Conservation (phyloP, 306 rosid species). For the Glycine latifolia region DNA sequence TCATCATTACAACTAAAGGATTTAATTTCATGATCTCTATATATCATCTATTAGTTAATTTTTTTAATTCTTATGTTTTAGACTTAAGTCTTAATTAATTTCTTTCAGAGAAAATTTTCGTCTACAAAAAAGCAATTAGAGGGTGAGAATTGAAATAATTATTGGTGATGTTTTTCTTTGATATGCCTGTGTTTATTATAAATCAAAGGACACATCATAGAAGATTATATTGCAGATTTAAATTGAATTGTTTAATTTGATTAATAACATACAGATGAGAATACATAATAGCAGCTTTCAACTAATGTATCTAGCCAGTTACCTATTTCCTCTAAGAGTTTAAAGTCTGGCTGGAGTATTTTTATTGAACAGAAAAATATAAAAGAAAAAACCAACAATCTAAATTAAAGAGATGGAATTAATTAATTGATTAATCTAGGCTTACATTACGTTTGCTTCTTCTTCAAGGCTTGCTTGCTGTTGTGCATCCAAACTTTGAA, state of each 20-base stretch:
- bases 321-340: slow-evolving; percentile 25
- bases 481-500: slow-evolving; percentile 99
- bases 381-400: not conserved
- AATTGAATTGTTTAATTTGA: slow-evolving; percentile 25
- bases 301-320: slow-evolving; percentile 35
- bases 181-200: not conserved
- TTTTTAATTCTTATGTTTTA: not conserved
- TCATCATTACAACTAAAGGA: not conserved
- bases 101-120: not conserved
- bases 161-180: not conserved
- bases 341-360: not conserved
- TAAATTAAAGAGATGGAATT: not conserved
- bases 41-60: not conserved
- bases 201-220: not conserved
- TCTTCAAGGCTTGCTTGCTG: slow-evolving; percentile 83
- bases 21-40: not conserved
- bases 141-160: not conserved
- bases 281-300: slow-evolving; percentile 20
- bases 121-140: not conserved
- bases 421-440: slow-evolving; percentile 4
- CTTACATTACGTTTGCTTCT: slow-evolving; percentile 74
- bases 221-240: not conserved
- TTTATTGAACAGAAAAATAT: not conserved
- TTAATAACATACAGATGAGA: not conserved
- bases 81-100: not conserved